These are phyloP conservation scores for Pezicula carpinea DNA, from an alignment of 2,329 filamentous ascomycete species.

Conservation along the genomic window DNA sequence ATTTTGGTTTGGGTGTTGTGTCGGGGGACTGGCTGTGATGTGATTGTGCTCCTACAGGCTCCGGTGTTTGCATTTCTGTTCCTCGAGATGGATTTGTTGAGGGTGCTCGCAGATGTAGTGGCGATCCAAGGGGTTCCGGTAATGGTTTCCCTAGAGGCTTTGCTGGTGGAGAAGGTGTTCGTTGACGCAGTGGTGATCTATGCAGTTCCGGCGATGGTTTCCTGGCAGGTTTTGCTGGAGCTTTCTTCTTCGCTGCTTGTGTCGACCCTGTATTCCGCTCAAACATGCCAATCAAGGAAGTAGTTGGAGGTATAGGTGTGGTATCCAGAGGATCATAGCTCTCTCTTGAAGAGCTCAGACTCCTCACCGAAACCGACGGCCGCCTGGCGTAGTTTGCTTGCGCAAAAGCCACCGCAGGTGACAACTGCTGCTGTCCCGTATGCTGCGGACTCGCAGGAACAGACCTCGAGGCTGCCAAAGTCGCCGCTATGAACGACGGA, in stretches of 20 bases:
- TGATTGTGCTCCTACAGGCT: background rate
- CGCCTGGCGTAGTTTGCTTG: constrained; percentile 1
- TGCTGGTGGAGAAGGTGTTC: too few relatives aligned
- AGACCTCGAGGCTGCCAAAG: constrained; percentile 57
- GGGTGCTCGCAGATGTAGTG: constrained; percentile 4
- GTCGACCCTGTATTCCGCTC: constrained; percentile 42
- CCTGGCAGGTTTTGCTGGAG: constrained; percentile 21
- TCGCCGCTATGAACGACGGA: constrained; percentile 58
- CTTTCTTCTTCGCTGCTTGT: constrained; percentile 10
- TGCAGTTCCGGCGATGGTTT: constrained; percentile 14
- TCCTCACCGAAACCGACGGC: constrained; percentile 15
- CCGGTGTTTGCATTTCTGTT: constrained; percentile 12
- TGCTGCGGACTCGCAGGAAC: constrained; percentile 46
- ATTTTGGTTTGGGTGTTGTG: background rate
- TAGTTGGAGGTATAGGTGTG: constrained; percentile 56
- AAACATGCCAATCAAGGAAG: constrained; percentile 63
- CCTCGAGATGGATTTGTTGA: constrained; percentile 2
- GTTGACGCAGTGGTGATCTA: background rate
- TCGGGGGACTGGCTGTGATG: background rate
- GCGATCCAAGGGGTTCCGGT: constrained; percentile 4
- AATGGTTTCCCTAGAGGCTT: too few relatives aligned
- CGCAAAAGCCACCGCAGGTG: constrained; percentile 3
- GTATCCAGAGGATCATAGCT: constrained; percentile 42
- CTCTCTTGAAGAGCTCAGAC: constrained; percentile 13
- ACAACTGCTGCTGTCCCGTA: constrained; percentile 17